Conservation (phyloP, 2,329 filamentous ascomycete genomes). For the Chalara sp. region DNA sequence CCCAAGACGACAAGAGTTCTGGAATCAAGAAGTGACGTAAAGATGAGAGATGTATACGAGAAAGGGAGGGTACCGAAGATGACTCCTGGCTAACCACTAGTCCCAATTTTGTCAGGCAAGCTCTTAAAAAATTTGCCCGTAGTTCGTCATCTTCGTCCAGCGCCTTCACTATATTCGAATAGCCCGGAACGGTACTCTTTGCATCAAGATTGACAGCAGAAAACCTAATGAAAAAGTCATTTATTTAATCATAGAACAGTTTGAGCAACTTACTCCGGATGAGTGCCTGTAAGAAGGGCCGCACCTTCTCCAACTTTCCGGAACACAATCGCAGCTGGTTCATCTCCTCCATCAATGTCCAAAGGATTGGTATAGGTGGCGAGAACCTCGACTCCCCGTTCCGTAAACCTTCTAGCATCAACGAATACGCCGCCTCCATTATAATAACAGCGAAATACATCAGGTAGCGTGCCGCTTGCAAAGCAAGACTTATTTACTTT, state of each 20-base stretch:
- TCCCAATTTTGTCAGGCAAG: constrained; percentile 72
- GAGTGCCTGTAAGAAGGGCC: constrained; percentile 76
- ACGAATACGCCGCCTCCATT: constrained; percentile 95
- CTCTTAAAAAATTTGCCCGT: constrained; percentile 69
- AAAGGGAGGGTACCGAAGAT: constrained; percentile 69
- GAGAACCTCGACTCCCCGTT: constrained; percentile 68
- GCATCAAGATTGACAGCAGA: constrained; percentile 69
- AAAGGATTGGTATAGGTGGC: constrained; percentile 72
- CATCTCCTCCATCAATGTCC: constrained; percentile 71
- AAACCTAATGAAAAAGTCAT: constrained; percentile 53
- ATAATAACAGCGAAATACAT: constrained; percentile 72
- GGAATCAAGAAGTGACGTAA: constrained; percentile 56
- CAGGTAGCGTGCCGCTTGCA: constrained; percentile 42
- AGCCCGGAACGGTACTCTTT: constrained; percentile 60
- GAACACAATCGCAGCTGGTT: constrained; percentile 74
- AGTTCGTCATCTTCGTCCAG: constrained; percentile 63
- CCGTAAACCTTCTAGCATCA: constrained; percentile 56
- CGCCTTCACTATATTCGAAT: constrained; percentile 60
- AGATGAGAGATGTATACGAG: constrained; percentile 75
- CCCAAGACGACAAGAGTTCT: constrained; percentile 58
- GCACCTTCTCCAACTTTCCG: constrained; percentile 76
- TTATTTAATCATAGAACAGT: not conserved
- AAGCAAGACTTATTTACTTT: constrained; percentile 57
- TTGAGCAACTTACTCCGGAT: constrained; percentile 68
- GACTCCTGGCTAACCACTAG: constrained; percentile 68